Percentiles rank a stretch among this genome's conserved stretches.
Evolutionary conservation across 371 early-diverging fungal genomes (phyloP).

Genomic region (Batkoa obscura): DNA sequence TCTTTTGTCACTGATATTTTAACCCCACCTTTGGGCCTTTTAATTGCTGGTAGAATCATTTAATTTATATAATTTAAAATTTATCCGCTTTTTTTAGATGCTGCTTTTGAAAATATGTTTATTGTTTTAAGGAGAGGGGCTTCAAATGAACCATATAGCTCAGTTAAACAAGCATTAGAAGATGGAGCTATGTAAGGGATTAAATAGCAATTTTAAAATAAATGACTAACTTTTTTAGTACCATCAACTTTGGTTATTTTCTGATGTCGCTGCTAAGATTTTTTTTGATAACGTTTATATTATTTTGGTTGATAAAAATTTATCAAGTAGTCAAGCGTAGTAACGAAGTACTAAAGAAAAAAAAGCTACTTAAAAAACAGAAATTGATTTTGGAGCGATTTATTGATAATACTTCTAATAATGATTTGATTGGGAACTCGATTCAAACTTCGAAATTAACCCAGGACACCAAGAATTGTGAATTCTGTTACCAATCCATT

Average conservation of each 20-base stretch:
- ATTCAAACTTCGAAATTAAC: too few relatives aligned
- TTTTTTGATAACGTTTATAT: neutral
- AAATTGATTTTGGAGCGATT: too few relatives aligned
- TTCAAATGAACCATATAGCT: neutral
- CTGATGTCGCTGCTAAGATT: neutral
- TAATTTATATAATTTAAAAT: neutral
- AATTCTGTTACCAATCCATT: too few relatives aligned
- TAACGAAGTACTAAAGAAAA: too few relatives aligned
- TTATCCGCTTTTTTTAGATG: neutral
- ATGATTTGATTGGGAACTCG: too few relatives aligned
- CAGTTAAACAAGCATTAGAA: neutral
- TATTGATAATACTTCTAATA: too few relatives aligned
- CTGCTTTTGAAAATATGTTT: neutral
- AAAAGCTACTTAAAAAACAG: too few relatives aligned
- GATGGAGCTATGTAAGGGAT: conserved; percentile 4
- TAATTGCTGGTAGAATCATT: conserved; percentile 1
- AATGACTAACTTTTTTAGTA: neutral
- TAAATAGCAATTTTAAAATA: neutral
- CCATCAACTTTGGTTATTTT: conserved; percentile 1
- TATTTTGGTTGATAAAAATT: neutral
- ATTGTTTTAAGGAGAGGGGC: neutral
- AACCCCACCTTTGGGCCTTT: neutral
- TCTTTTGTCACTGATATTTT: conserved; percentile 3
- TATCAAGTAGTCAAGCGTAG: too few relatives aligned
- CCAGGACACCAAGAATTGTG: too few relatives aligned